These are phyloP conservation scores for Fusarium acutatum DNA, from an alignment of 2,329 filamentous ascomycete species.

Conservation along the genomic window DNA sequence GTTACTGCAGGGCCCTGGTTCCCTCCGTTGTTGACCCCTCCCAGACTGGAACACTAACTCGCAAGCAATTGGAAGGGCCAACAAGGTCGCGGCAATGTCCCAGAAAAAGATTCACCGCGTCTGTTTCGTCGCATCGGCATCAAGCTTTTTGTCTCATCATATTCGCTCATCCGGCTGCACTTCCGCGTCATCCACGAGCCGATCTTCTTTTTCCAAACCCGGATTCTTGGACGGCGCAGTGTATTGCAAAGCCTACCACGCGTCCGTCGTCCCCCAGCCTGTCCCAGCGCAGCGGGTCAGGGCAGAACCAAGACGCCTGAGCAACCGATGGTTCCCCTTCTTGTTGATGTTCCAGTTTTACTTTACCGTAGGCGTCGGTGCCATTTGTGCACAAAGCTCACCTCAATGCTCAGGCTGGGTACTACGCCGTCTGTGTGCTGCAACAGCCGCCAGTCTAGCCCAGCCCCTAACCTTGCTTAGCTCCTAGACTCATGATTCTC, in stretches of 20 bases:
- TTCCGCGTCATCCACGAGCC: conserved; percentile 19
- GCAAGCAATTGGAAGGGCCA: conserved; percentile 29
- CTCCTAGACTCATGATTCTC: conserved; percentile 31
- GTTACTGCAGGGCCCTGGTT: conserved; percentile 21
- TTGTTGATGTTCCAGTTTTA: conserved; percentile 12
- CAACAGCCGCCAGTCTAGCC: conserved; percentile 26
- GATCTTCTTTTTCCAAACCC: conserved; percentile 6
- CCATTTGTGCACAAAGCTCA: conserved; percentile 18
- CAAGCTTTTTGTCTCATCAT: conserved; percentile 30
- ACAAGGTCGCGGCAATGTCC: conserved; percentile 31
- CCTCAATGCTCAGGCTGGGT: conserved; percentile 28
- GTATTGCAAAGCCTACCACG: conserved; percentile 16
- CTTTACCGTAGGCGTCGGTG: conserved; percentile 1
- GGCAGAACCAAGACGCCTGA: conserved; percentile 15
- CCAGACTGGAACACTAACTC: conserved; percentile 27
- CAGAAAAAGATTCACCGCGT: conserved; percentile 25
- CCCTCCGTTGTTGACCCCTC: conserved; percentile 21
- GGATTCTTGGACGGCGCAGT: conserved; percentile 12
- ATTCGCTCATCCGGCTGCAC: conserved; percentile 21
- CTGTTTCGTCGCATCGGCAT: conserved; percentile 36
- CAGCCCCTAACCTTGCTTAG: conserved; percentile 12
- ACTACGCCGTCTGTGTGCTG: conserved; percentile 38
- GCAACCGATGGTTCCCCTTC: conserved; percentile 5
- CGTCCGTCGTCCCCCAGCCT: conserved; percentile 24
- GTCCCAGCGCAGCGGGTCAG: conserved; percentile 33